phyloP scores from a whole-genome alignment of 2,329 filamentous ascomycete species.

The Fusarium longipes region DNA sequence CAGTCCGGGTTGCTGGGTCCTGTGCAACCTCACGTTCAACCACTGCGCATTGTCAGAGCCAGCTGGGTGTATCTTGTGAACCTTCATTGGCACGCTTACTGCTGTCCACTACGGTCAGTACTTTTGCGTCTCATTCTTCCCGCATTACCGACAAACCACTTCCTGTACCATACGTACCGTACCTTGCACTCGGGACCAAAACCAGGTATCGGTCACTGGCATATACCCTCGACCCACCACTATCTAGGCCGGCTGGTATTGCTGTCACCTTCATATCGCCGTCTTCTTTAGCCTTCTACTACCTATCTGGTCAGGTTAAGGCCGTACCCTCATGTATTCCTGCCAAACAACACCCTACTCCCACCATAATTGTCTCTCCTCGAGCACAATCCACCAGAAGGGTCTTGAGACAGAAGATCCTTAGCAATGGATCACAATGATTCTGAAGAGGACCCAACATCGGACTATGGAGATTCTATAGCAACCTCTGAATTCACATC shows the following conservation, averaged over 20 bases:
- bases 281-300: slow-evolving; percentile 7
- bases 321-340: slow-evolving; percentile 38
- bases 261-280: background rate
- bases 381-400: slow-evolving; percentile 11
- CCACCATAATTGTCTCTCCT: slow-evolving; percentile 22
- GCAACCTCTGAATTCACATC: slow-evolving; percentile 56
- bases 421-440: slow-evolving; percentile 41
- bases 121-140: slow-evolving; percentile 21
- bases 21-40: slow-evolving; percentile 17
- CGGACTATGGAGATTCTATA: slow-evolving; percentile 55
- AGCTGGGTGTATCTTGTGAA: slow-evolving; percentile 13
- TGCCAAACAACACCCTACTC: slow-evolving; percentile 12
- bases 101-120: background rate
- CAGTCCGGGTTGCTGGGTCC: slow-evolving; percentile 34
- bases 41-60: slow-evolving; percentile 26
- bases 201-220: slow-evolving; percentile 33
- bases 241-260: background rate
- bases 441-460: slow-evolving; percentile 50
- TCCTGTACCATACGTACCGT: slow-evolving; percentile 16
- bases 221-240: slow-evolving; percentile 36
- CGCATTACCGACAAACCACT: slow-evolving; percentile 14
- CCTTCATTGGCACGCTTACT: slow-evolving; percentile 9
- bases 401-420: slow-evolving; percentile 13
- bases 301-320: slow-evolving; percentile 5
- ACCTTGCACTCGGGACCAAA: slow-evolving; percentile 39